Base-by-base conservation (phyloP, 1,284 basidiomycete genomes). In the Ceratobasidium sp. region DNA sequence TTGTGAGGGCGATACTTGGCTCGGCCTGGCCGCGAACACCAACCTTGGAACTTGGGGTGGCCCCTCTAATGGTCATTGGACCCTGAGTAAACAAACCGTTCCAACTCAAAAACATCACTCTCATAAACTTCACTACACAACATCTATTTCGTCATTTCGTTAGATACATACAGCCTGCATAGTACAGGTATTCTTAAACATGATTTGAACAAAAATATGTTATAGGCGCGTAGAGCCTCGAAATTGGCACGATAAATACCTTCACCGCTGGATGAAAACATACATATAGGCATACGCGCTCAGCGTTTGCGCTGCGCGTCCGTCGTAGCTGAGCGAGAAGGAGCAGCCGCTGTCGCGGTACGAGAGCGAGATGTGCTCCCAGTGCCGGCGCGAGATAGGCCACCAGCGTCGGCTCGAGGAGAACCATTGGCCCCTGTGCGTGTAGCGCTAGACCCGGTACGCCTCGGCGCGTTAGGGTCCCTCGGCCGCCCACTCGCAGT, bases 111-210 rank as follows among this genome's bases (percentile, higher is more conserved):
- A 31, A 39, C 1, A 43, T 43, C 22, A 24, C 22, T 22, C 59
- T 39, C 24, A 46, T 51, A 34, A 62, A 43, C 61, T 73, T 56
- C 58, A 65, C 31, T 65, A 34, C 63, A 73, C 48, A 71, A 46
- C 43, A 64, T 73, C 69, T 73, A 73, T 51, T 73, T 73, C 69
- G 59, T 73, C 8, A 73, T 19, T 51, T 73, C 69, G 69, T 73
- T 31, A 63, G 69, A 54, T 73, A 73, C 69, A 73, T 73, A 61
- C 43, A 29, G 46, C 41, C 59, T 54, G 48, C 29, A 53, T 27
- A n/a, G 22, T 31, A 63, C 69, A 73, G 39, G 66, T 41, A 62
- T 31, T 53, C 19, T 73, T 46, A 58, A 43, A 73, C 48, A 53
- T 71, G 58, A 63, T 62, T 31, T 49, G 48, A 41, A 51, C 54